Conservation (phyloP, 2,329 filamentous ascomycete species). For the Trichoderma afroharzianum region DNA sequence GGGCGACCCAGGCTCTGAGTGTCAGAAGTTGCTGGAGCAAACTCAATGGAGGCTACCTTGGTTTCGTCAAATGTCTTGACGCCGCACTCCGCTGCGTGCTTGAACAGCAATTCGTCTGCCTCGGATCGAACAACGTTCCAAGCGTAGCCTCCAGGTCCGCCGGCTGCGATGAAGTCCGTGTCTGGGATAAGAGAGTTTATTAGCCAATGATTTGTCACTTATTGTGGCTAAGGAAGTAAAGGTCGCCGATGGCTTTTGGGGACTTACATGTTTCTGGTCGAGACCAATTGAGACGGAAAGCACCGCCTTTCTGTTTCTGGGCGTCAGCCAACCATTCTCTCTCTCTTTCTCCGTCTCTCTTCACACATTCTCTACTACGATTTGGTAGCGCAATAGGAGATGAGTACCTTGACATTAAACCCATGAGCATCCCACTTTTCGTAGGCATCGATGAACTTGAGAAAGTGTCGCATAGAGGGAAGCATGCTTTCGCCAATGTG, state of each 20-base stretch:
- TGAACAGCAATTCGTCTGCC: constrained; percentile 42
- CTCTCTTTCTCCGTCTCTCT: too few species aligned
- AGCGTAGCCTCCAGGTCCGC: constrained; percentile 37
- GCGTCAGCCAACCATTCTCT: not conserved
- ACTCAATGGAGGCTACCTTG: constrained; percentile 34
- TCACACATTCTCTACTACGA: too few species aligned
- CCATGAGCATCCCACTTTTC: constrained; percentile 38
- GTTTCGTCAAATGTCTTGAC: constrained; percentile 37
- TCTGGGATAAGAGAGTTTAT: constrained; percentile 24
- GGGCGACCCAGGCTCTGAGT: constrained; percentile 28
- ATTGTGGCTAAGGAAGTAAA: not conserved
- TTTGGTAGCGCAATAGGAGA: not conserved
- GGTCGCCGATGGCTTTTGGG: not conserved
- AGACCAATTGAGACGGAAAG: constrained; percentile 36
- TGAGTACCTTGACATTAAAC: constrained; percentile 38
- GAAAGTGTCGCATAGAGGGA: constrained; percentile 38
- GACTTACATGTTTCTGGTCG: constrained; percentile 33
- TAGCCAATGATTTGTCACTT: not conserved
- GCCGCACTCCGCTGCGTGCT: constrained; percentile 35
- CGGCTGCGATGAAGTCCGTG: constrained; percentile 41
- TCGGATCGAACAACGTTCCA: constrained; percentile 49
- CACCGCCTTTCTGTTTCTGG: constrained; percentile 29
- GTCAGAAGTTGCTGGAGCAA: constrained; percentile 20
- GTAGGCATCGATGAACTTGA: constrained; percentile 43
- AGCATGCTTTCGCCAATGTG: constrained; percentile 39